Evolutionary conservation across 257 asterid species (phyloP).

Genomic region (Jacaranda mimosifolia): DNA sequence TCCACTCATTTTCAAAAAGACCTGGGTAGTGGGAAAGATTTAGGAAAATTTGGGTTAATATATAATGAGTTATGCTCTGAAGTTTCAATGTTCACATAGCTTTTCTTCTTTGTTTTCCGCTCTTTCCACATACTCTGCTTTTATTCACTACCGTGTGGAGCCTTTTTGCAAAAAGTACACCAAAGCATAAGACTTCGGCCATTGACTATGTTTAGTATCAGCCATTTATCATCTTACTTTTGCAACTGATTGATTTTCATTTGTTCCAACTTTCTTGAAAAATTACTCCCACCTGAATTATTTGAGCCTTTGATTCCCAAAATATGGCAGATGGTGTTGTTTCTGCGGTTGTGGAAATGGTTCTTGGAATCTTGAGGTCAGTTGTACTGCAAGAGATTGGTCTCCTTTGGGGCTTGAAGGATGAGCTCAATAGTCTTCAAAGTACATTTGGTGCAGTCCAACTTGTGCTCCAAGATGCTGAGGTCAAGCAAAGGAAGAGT

Average conservation of each 20-base stretch:
- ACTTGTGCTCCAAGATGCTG: conserved; percentile 37
- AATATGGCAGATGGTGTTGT: conserved; percentile 35
- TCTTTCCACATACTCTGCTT: not conserved
- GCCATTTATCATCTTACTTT: not conserved
- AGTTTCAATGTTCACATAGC: no score
- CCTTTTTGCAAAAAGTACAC: not conserved
- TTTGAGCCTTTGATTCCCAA: not conserved
- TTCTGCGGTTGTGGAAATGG: conserved; percentile 26
- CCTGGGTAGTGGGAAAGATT: no score
- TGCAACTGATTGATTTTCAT: not conserved
- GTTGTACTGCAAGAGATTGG: conserved; percentile 11
- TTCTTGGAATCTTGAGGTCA: conserved; percentile 14
- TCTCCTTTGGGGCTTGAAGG: conserved; percentile 27
- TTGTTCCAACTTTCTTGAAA: not conserved
- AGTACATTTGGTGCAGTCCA: conserved; percentile 24
- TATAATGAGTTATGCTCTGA: no score
- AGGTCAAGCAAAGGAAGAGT: conserved; percentile 32
- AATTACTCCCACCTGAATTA: not conserved
- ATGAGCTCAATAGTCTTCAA: conserved; percentile 27
- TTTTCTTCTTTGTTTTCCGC: not conserved
- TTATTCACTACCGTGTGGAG: not conserved
- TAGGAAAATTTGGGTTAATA: no score
- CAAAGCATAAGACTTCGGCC: not conserved
- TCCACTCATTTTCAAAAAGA: no score
- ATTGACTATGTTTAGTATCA: not conserved